These are phyloP conservation scores for Sporothrix globosa DNA, from an alignment of 2,329 filamentous ascomycete genomes.

Conservation along the genomic window DNA sequence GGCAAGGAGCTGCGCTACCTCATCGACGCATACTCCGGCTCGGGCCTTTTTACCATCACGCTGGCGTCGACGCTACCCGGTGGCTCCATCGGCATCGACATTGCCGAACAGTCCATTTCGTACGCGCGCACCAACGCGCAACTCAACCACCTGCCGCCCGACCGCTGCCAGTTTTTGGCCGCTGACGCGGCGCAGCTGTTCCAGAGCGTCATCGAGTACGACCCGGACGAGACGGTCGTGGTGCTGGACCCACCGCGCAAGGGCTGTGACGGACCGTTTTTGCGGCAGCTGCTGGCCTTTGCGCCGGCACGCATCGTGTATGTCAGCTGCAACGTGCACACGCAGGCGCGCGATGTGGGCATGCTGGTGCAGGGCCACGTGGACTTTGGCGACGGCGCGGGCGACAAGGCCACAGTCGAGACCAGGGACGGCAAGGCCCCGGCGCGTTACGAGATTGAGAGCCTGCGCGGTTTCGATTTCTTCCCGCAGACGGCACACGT, in stretches of 20 bases:
- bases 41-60: constrained; percentile 94
- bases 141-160: constrained; percentile 69
- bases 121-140: constrained; percentile 78
- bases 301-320: constrained; percentile 83
- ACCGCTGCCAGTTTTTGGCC: constrained; percentile 80
- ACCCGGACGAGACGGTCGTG: constrained; percentile 82
- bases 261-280: constrained; percentile 84
- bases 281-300: constrained; percentile 77
- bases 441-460: constrained; percentile 80
- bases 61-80: constrained; percentile 81
- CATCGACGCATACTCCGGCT: constrained; percentile 97
- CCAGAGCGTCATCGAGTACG: constrained; percentile 66
- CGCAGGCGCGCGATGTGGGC: constrained; percentile 90
- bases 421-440: constrained; percentile 43
- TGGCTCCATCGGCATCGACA: constrained; percentile 86
- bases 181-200: constrained; percentile 87
- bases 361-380: constrained; percentile 74
- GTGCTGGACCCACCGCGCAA: constrained; percentile 96
- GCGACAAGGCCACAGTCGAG: constrained; percentile 41
- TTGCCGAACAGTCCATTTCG: constrained; percentile 75
- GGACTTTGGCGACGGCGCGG: constrained; percentile 39
- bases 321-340: constrained; percentile 97
- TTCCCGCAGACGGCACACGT: constrained; percentile 85
- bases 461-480: constrained; percentile 90
- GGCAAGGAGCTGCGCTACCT: constrained; percentile 69